phyloP scores from a whole-genome alignment of 106 monocot species.

The Dioscorea zingiberensis region DNA sequence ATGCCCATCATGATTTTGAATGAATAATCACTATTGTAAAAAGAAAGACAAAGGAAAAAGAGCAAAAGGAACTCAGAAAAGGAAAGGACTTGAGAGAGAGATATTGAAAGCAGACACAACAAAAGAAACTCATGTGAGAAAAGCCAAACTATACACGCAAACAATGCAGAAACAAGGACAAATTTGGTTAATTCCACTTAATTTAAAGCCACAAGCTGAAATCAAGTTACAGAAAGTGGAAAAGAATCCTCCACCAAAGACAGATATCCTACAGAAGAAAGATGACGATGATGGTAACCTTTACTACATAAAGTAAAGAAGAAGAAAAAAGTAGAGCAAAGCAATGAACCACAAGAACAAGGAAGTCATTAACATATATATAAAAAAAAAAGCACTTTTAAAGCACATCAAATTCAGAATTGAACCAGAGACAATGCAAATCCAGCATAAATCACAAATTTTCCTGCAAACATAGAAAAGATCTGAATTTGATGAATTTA shows the following conservation, averaged over 20 bases:
- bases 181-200: not conserved
- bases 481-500: too few relatives aligned
- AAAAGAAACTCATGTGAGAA: not conserved
- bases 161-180: too few relatives aligned
- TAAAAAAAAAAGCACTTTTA: too few relatives aligned
- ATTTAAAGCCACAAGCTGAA: not conserved
- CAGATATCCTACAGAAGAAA: not conserved
- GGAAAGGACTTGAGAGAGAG: not conserved
- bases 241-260: not conserved
- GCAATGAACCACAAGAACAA: not conserved
- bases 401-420: too few relatives aligned
- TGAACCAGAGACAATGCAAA: too few relatives aligned
- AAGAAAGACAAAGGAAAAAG: not conserved
- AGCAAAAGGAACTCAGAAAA: not conserved
- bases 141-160: not conserved
- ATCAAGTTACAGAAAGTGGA: not conserved
- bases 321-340: not conserved
- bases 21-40: not conserved
- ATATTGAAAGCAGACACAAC: not conserved
- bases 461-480: too few relatives aligned
- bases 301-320: not conserved
- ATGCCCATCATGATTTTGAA: too few relatives aligned
- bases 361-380: too few relatives aligned
- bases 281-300: not conserved
- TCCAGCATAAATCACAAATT: too few relatives aligned